Conservation (phyloP, 352 stramenopile species). For the Aphanomyces euteiches region DNA sequence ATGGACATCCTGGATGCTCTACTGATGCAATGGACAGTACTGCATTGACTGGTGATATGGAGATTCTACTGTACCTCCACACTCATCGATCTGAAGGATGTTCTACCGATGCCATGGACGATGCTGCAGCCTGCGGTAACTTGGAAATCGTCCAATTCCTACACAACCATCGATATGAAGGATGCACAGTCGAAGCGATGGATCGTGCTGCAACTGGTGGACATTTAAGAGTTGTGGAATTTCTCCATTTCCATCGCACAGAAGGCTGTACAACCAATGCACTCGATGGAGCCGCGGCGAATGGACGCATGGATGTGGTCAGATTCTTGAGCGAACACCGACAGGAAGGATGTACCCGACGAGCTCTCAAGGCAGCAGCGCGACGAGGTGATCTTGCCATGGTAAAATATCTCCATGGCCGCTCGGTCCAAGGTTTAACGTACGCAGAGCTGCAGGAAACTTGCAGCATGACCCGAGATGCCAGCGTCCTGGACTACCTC, state of each 20-base stretch:
- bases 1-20: constrained; percentile 29
- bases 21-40: background rate
- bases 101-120: constrained; percentile 22
- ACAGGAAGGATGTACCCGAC: background rate
- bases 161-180: constrained; percentile 13
- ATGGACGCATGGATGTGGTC: background rate
- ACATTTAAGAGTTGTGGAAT: background rate
- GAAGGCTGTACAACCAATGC: constrained; percentile 1
- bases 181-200: constrained; percentile 12
- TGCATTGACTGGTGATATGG: background rate
- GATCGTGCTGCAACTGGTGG: constrained; percentile 5
- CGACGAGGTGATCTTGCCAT: background rate
- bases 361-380: background rate
- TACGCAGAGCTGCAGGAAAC: constrained; percentile 4
- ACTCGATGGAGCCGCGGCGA: constrained; percentile 5
- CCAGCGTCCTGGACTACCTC: constrained; percentile 1
- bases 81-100: constrained; percentile 20
- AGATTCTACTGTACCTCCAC: background rate
- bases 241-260: background rate
- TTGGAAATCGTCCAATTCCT: constrained; percentile 14
- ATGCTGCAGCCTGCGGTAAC: constrained; percentile 4
- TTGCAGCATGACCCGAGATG: background rate
- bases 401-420: constrained; percentile 1
- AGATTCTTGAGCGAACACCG: background rate
- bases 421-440: background rate